Conservation (phyloP, 1,284 basidiomycete genomes). For the Rhodotorula sp. region DNA sequence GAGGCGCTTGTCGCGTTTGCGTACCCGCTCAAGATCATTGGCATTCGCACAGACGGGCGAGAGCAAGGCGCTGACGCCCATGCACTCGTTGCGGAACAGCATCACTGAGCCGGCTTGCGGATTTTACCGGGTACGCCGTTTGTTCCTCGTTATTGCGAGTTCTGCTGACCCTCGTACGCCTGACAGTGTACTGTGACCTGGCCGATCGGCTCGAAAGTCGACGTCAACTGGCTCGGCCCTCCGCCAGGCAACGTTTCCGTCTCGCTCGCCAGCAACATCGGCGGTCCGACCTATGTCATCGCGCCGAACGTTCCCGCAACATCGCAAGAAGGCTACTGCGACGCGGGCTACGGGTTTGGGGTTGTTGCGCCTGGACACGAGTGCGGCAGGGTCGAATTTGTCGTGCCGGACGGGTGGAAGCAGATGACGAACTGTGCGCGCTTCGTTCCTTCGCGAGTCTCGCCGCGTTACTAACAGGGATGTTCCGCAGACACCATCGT, state of each 20-base stretch:
- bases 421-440: constrained; percentile 32
- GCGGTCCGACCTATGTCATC: constrained; percentile 34
- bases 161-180: background rate
- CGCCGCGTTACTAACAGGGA: background rate
- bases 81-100: constrained; percentile 1
- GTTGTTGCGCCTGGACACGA: constrained; percentile 26
- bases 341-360: constrained; percentile 27
- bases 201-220: constrained; percentile 29
- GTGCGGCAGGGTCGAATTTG: constrained; percentile 35
- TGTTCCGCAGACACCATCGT: constrained; percentile 31
- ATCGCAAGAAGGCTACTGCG: constrained; percentile 34
- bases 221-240: constrained; percentile 41
- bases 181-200: constrained; percentile 35
- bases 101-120: constrained; percentile 37
- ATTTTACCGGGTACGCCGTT: constrained; percentile 22
- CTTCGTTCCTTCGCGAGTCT: no score
- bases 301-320: constrained; percentile 13
- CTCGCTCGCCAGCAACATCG: constrained; percentile 28
- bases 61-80: background rate
- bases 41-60: background rate
- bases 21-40: background rate
- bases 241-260: constrained; percentile 34
- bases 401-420: constrained; percentile 28
- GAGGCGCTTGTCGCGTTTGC: no score
- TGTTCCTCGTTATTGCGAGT: no score